These are phyloP conservation scores for Diaporthe longicolla DNA, from an alignment of 2,329 filamentous ascomycete species.

Conservation along the genomic window DNA sequence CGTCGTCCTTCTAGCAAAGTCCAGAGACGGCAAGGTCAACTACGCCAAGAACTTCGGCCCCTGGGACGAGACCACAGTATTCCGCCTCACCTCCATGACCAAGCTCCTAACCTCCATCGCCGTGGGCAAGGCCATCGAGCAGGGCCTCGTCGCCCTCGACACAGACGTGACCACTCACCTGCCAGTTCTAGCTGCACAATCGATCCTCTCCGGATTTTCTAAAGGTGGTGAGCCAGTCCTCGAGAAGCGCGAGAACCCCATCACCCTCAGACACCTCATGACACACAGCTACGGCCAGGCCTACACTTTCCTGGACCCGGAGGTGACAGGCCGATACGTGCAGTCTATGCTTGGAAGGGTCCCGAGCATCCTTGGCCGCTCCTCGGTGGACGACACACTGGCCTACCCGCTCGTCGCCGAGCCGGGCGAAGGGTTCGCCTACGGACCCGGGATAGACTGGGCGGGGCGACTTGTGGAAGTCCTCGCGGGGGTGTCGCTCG, in stretches of 20 bases:
- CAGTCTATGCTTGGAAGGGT: slow-evolving; percentile 51
- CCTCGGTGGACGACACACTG: slow-evolving; percentile 55
- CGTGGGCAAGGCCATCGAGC: slow-evolving; percentile 56
- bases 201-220: slow-evolving; percentile 55
- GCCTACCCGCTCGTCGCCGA: slow-evolving; percentile 58
- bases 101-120: slow-evolving; percentile 54
- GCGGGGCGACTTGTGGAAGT: slow-evolving; percentile 60
- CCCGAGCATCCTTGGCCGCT: slow-evolving; percentile 50
- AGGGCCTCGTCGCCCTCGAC: slow-evolving; percentile 51
- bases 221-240: slow-evolving; percentile 54
- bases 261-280: slow-evolving; percentile 61
- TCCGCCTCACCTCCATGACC: slow-evolving; percentile 53
- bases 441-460: slow-evolving; percentile 63
- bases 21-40: slow-evolving; percentile 18
- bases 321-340: slow-evolving; percentile 37
- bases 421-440: slow-evolving; percentile 64
- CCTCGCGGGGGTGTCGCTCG: slow-evolving; percentile 54
- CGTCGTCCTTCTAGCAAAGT: slow-evolving; percentile 30
- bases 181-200: slow-evolving; percentile 49
- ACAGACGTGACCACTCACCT: slow-evolving; percentile 51
- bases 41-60: slow-evolving; percentile 22
- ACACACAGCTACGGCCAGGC: slow-evolving; percentile 64
- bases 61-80: slow-evolving; percentile 17
- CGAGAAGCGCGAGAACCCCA: slow-evolving; percentile 53
- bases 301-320: slow-evolving; percentile 58